These are phyloP conservation scores for Tothia fuscella DNA, from an alignment of 2,329 filamentous ascomycete species.

Conservation along the genomic window DNA sequence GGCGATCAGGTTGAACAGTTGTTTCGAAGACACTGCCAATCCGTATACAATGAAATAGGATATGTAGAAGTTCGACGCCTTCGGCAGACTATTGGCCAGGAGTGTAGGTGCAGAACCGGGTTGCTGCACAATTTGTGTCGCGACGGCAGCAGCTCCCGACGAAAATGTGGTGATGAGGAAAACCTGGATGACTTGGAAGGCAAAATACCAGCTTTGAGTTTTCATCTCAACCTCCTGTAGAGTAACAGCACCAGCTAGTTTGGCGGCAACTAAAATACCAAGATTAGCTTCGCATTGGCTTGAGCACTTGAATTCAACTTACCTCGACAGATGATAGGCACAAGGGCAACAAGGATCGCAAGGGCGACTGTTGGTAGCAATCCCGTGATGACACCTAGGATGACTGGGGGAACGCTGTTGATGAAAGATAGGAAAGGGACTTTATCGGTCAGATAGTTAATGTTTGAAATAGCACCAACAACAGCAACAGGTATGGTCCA, in stretches of 20 bases:
- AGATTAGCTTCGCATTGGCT: neutral
- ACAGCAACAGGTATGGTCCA: conserved; percentile 34
- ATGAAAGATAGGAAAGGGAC: conserved; percentile 66
- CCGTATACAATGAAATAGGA: conserved; percentile 93
- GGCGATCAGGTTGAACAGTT: conserved; percentile 63
- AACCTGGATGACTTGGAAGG: conserved; percentile 81
- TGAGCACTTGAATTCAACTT: too few species aligned
- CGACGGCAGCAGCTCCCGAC: conserved; percentile 64
- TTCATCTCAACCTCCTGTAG: conserved; percentile 71
- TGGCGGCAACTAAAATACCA: too few species aligned
- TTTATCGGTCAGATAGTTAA: conserved; percentile 33
- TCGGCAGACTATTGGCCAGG: conserved; percentile 64
- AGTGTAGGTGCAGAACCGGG: conserved; percentile 51
- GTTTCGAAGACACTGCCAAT: conserved; percentile 61
- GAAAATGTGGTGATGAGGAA: conserved; percentile 79
- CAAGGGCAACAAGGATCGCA: conserved; percentile 72
- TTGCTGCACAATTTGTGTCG: conserved; percentile 48
- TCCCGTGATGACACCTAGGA: conserved; percentile 74
- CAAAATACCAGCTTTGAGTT: conserved; percentile 84
- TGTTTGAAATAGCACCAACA: conserved; percentile 32
- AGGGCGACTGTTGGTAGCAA: conserved; percentile 70
- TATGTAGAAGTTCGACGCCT: conserved; percentile 86
- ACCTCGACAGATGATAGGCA: conserved; percentile 72
- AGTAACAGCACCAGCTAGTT: conserved; percentile 2
- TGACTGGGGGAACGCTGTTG: conserved; percentile 51